Conservation (phyloP, 176 grass and related monocot species). For the Cymbopogon citratus region DNA sequence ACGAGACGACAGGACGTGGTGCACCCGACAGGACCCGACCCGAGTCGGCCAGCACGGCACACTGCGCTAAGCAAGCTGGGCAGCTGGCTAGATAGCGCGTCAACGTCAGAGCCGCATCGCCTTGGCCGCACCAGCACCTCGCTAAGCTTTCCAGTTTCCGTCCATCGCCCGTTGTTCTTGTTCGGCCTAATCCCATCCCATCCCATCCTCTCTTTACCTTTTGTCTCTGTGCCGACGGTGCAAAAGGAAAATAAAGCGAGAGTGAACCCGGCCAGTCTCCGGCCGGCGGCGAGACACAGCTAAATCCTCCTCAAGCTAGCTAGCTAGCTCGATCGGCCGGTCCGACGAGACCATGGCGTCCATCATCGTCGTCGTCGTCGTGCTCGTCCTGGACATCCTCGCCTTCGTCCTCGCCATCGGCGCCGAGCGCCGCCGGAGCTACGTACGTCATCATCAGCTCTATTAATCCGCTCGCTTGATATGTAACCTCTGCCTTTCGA, state of each 20-base stretch:
- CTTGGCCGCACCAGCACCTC: neutral
- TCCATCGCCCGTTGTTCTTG: neutral
- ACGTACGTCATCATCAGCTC: conserved; percentile 16
- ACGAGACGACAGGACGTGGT: neutral
- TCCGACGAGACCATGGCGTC: conserved; percentile 31
- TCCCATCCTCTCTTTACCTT: neutral
- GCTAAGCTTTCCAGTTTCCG: neutral
- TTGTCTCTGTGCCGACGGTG: neutral
- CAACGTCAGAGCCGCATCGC: conserved; percentile 5
- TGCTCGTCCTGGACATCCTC: conserved; percentile 58
- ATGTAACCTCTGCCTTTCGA: no score
- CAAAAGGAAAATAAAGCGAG: neutral
- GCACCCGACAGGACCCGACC: neutral
- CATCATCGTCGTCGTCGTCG: conserved; percentile 26
- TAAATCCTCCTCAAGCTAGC: no score
- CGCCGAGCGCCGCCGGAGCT: conserved; percentile 78
- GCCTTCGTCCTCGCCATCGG: conserved; percentile 86
- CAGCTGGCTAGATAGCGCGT: neutral
- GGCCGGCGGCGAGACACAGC: no score
- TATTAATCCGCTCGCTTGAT: neutral
- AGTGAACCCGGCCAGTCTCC: neutral
- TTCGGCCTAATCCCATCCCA: conserved; percentile 1
- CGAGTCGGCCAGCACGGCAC: neutral
- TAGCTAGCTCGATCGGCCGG: neutral
- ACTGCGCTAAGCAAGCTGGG: neutral